A percentile compares a stretch with the other conserved stretches of the same genome.
Evolutionary conservation across 2,329 filamentous ascomycete genomes (phyloP).

Genomic region (Leptographium wingfieldii): DNA sequence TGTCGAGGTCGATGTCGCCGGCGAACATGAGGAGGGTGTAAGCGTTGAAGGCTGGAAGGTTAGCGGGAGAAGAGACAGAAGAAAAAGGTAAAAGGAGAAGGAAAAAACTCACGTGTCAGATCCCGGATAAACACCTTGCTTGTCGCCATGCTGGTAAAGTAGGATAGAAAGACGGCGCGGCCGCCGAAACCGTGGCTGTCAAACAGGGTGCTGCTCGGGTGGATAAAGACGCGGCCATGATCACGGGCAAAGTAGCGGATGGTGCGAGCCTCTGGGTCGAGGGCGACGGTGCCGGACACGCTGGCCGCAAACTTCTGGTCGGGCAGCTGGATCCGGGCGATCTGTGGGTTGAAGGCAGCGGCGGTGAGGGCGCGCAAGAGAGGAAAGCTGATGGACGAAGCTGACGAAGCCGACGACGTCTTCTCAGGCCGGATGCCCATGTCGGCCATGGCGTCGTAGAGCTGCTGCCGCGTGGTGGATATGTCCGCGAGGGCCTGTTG

Average conservation of each 20-base stretch:
- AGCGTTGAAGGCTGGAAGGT: conserved; percentile 79
- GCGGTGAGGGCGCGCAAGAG: conserved; percentile 60
- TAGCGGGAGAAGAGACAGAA: conserved; percentile 8
- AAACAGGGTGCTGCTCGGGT: conserved; percentile 80
- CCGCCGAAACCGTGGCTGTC: conserved; percentile 66
- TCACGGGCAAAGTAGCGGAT: conserved; percentile 90
- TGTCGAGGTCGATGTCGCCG: conserved; percentile 78
- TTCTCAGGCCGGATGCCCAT: conserved; percentile 55
- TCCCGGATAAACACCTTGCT: conserved; percentile 87
- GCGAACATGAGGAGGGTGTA: conserved; percentile 83
- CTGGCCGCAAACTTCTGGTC: conserved; percentile 90
- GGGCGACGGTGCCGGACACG: conserved; percentile 76
- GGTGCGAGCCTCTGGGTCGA: conserved; percentile 81
- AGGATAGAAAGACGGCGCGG: conserved; percentile 67
- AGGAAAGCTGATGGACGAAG: conserved; percentile 21
- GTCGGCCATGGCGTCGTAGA: conserved; percentile 73
- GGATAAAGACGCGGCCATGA: conserved; percentile 80
- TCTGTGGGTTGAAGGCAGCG: conserved; percentile 69
- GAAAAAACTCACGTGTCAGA: conserved; percentile 69
- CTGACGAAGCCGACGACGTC: conserved; percentile 9
- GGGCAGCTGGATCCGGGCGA: conserved; percentile 83
- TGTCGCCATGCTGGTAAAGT: conserved; percentile 86
- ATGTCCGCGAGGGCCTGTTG: conserved; percentile 80
- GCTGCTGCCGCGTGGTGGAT: conserved; percentile 72
- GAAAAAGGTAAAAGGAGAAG: neutral